Percentiles rank a stretch among this genome's conserved stretches.
phyloP scores from a whole-genome alignment of 805 yeast genomes.

The Sporopachydermia quercuum region DNA sequence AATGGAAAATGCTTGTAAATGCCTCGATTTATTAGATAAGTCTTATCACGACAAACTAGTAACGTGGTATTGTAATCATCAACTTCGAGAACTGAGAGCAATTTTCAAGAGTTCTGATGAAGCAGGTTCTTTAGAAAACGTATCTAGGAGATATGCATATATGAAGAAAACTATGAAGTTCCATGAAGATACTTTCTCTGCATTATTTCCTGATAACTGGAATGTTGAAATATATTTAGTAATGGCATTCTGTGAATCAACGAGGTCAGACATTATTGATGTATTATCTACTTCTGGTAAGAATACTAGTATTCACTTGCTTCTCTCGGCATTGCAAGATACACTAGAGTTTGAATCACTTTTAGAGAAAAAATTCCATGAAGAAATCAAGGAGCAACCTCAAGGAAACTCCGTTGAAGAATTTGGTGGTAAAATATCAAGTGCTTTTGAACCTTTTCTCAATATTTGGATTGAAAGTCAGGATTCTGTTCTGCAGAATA shows the following conservation, averaged over 20 bases:
- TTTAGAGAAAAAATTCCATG: conserved; percentile 41
- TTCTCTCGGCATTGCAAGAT: conserved; percentile 55
- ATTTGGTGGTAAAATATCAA: conserved; percentile 33
- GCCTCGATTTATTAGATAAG: conserved; percentile 49
- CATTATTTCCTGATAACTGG: conserved; percentile 62
- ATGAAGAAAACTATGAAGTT: conserved; percentile 55
- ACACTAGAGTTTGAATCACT: conserved; percentile 75
- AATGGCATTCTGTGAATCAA: conserved; percentile 46
- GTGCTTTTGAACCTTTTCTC: conserved; percentile 73
- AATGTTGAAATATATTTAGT: conserved; percentile 48
- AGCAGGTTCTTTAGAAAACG: conserved; percentile 87
- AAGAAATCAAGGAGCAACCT: conserved; percentile 6
- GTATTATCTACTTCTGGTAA: conserved; percentile 29
- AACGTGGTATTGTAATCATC: conserved; percentile 57
- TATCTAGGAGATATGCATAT: conserved; percentile 67
- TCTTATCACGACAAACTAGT: conserved; percentile 44
- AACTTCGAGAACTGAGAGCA: conserved; percentile 56
- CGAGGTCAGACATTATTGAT: conserved; percentile 49
- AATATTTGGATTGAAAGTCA: conserved; percentile 80
- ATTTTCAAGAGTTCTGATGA: conserved; percentile 76
- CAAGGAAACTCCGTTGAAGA: conserved; percentile 21
- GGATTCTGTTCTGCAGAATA: conserved; percentile 44
- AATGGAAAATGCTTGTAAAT: conserved; percentile 50
- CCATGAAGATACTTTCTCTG: conserved; percentile 35
- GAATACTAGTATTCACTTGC: conserved; percentile 41